phyloP scores from a whole-genome alignment of 2,329 filamentous ascomycete genomes.

The Aschersonia sp. region DNA sequence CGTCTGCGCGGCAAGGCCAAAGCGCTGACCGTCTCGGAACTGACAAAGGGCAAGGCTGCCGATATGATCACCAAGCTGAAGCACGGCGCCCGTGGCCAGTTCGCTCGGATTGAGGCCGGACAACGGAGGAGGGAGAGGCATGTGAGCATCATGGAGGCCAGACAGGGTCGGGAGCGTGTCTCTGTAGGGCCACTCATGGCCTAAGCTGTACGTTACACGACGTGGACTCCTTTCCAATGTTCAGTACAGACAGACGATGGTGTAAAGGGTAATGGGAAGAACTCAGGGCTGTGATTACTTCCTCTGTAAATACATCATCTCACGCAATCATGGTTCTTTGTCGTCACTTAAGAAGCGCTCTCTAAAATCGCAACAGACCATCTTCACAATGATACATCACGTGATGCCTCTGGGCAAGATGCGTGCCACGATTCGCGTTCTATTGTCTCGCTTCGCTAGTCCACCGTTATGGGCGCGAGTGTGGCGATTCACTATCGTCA shows the following conservation, averaged over 20 bases:
- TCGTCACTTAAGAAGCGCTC: no score
- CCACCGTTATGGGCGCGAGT: no score
- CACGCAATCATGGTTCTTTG: not conserved
- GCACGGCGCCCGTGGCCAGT: slow-evolving; percentile 61
- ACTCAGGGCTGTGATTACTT: no score
- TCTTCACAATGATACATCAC: no score
- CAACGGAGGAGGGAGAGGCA: slow-evolving; percentile 33
- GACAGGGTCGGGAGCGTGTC: slow-evolving; percentile 34
- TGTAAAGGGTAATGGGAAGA: no score
- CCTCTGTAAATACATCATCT: not conserved
- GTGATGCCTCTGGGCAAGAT: no score
- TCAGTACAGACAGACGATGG: no score
- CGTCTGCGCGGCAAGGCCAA: slow-evolving; percentile 40
- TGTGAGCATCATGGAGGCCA: slow-evolving; percentile 20
- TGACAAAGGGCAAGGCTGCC: slow-evolving; percentile 67
- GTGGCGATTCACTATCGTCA: no score
- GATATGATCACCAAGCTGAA: slow-evolving; percentile 92
- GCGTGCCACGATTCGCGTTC: no score
- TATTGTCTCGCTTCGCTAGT: no score
- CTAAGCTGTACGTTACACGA: slow-evolving; percentile 3
- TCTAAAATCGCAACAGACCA: no score
- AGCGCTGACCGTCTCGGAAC: slow-evolving; percentile 33
- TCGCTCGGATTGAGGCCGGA: slow-evolving; percentile 33
- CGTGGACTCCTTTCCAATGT: not conserved
- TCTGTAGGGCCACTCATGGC: slow-evolving; percentile 35